Conservation (phyloP, 495 filamentous ascomycete genomes). For the Neurospora sp. region DNA sequence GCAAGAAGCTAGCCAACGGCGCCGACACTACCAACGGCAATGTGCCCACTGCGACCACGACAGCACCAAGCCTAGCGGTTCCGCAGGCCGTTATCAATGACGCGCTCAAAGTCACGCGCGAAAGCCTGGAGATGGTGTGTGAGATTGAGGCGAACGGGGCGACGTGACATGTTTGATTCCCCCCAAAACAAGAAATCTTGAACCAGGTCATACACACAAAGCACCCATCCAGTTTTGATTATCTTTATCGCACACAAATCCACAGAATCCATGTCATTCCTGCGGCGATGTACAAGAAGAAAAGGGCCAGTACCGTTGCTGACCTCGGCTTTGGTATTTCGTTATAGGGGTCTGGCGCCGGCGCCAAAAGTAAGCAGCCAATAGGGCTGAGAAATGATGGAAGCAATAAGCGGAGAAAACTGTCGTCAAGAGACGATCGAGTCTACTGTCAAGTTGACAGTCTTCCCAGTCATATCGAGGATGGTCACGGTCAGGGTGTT, state of each 20-base stretch:
- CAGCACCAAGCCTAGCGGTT: constrained; percentile 30
- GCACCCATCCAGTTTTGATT: neutral
- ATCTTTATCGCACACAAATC: neutral
- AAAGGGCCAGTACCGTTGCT: neutral
- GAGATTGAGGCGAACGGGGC: constrained; percentile 32
- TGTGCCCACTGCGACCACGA: constrained; percentile 5
- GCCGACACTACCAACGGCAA: constrained; percentile 17
- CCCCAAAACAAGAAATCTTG: neutral
- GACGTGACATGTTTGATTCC: constrained; percentile 9
- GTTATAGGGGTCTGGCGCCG: neutral
- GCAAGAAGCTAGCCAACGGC: constrained; percentile 13
- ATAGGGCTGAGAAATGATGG: neutral
- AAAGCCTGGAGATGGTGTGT: constrained; percentile 39
- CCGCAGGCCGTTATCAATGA: constrained; percentile 42
- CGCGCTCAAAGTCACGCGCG: constrained; percentile 40
- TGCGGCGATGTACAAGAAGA: neutral
- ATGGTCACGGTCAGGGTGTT: neutral
- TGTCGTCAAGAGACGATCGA: neutral
- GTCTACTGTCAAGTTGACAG: neutral
- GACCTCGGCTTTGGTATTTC: neutral
- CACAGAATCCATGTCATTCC: neutral
- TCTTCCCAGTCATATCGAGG: neutral
- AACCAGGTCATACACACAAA: neutral
- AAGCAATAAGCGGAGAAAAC: neutral
- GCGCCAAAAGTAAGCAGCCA: neutral